Percentiles rank a stretch among this genome's conserved stretches.
These are phyloP conservation scores for Dothidotthia symphoricarpi DNA, from an alignment of 2,329 filamentous ascomycete genomes.

Conservation along the genomic window DNA sequence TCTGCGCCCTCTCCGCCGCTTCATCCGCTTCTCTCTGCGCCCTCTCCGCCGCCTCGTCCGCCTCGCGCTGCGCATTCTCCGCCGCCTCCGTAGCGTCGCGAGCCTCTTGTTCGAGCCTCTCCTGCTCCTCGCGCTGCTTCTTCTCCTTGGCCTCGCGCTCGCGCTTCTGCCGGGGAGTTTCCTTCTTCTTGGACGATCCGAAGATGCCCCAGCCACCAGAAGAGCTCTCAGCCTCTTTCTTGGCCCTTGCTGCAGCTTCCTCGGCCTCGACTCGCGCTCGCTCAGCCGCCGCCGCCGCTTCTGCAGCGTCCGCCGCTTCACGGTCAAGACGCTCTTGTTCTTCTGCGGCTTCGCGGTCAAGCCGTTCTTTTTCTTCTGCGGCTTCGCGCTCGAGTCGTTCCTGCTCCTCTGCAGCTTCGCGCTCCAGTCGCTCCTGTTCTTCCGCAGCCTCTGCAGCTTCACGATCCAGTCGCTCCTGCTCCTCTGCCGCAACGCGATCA, in stretches of 20 bases:
- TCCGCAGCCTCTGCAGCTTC: slow-evolving; percentile 18
- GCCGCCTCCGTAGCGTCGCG: slow-evolving; percentile 32
- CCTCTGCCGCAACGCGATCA: slow-evolving; percentile 19
- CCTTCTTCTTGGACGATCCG: slow-evolving; percentile 35
- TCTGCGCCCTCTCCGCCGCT: slow-evolving; percentile 38
- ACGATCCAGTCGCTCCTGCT: slow-evolving; percentile 30
- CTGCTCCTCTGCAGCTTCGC: slow-evolving; percentile 5
- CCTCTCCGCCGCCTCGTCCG: slow-evolving; percentile 40
- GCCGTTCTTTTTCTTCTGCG: slow-evolving; percentile 28
- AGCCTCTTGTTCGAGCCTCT: slow-evolving; percentile 24
- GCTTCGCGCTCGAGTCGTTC: slow-evolving; percentile 31
- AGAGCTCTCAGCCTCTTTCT: slow-evolving; percentile 13
- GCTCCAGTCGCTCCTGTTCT: slow-evolving; percentile 19
- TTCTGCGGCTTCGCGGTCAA: slow-evolving; percentile 4
- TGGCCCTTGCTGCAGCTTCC: slow-evolving; percentile 17
- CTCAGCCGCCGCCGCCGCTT: slow-evolving; percentile 16
- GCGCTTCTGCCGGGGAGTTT: slow-evolving; percentile 29
- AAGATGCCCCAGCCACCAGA: background rate
- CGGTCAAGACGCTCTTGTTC: slow-evolving; percentile 31
- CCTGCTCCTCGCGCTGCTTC: slow-evolving; percentile 26
- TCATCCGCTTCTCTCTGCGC: slow-evolving; percentile 29
- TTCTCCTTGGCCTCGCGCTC: slow-evolving; percentile 31
- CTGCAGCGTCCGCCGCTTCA: slow-evolving; percentile 34
- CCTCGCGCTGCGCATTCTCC: slow-evolving; percentile 32
- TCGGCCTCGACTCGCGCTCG: slow-evolving; percentile 6